Evolutionary conservation across 345 rosid genomes (phyloP).

Genomic region (Citrus sp.): DNA sequence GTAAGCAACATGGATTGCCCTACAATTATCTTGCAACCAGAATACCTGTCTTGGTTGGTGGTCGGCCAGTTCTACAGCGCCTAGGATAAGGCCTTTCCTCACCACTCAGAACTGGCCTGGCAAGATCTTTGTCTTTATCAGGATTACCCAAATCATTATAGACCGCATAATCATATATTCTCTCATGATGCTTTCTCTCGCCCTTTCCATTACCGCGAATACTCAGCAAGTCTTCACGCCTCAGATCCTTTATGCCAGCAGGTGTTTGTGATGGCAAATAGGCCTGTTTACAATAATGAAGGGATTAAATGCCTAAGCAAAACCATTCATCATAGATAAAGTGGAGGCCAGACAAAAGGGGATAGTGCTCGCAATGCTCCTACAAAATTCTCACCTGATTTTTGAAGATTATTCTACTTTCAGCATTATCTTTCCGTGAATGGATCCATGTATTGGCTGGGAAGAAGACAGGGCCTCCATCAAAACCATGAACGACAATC

Average conservation of each 20-base stretch:
- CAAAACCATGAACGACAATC: slow-evolving; percentile 62
- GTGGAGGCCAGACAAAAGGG: background rate
- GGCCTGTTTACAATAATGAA: slow-evolving; percentile 36
- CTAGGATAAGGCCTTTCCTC: slow-evolving; percentile 83
- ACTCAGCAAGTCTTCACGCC: slow-evolving; percentile 62
- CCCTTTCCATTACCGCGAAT: slow-evolving; percentile 78
- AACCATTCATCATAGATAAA: background rate
- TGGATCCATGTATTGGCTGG: slow-evolving; percentile 90
- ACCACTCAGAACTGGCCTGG: slow-evolving; percentile 61
- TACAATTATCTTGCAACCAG: background rate
- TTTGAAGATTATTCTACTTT: slow-evolving; percentile 73
- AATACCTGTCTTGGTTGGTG: slow-evolving; percentile 57
- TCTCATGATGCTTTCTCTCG: slow-evolving; percentile 62
- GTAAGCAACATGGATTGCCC: background rate
- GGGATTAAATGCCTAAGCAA: background rate
- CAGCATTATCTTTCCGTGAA: slow-evolving; percentile 57
- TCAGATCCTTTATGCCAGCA: slow-evolving; percentile 60
- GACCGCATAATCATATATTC: slow-evolving; percentile 75
- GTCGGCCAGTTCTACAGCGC: slow-evolving; percentile 90
- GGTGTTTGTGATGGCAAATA: slow-evolving; percentile 77
- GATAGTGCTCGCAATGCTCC: background rate
- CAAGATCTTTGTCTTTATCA: slow-evolving; percentile 61
- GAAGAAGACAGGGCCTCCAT: slow-evolving; percentile 59
- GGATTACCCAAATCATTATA: slow-evolving; percentile 92
- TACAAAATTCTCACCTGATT: slow-evolving; percentile 53